Evolutionary conservation across 192 early-diverging fungal genomes (phyloP).

Genomic region (Umbelopsis isabellina): DNA sequence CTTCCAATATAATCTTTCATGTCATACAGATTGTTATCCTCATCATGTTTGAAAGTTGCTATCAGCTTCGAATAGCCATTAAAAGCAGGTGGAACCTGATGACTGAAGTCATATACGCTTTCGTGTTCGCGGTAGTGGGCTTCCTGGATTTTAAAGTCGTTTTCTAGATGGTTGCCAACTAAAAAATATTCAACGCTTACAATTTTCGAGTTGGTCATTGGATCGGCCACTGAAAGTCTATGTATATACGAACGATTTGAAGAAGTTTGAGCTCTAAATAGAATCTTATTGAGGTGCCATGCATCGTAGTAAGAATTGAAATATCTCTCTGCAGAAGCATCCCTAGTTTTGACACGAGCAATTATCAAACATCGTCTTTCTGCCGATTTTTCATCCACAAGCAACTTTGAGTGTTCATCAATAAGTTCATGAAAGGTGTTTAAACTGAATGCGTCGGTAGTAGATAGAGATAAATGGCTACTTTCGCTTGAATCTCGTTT

Average conservation of each 20-base stretch:
- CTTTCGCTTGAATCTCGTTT: neutral
- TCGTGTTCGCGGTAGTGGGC: too few relatives aligned
- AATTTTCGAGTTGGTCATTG: constrained; percentile 12
- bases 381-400: neutral
- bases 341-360: constrained; percentile 10
- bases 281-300: constrained; percentile 21
- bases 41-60: too few relatives aligned
- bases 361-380: neutral
- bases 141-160: neutral
- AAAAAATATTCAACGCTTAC: constrained; percentile 17
- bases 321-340: neutral
- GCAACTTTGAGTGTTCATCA: constrained; percentile 1
- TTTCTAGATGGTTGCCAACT: neutral
- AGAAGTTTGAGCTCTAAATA: neutral
- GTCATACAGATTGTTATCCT: too few relatives aligned
- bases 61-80: too few relatives aligned
- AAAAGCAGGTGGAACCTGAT: too few relatives aligned
- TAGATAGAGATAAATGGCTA: constrained; percentile 6
- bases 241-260: constrained; percentile 1
- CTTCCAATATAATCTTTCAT: too few relatives aligned
- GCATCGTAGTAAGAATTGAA: constrained; percentile 21
- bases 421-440: constrained; percentile 10
- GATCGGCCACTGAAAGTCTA: neutral
- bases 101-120: too few relatives aligned
- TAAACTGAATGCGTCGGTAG: constrained; percentile 11